A percentile compares a stretch with the other conserved stretches of the same genome.
Conservation (phyloP, 228 moss, liverwort and hornwort genomes). For the Sphagnum fallax region DNA sequence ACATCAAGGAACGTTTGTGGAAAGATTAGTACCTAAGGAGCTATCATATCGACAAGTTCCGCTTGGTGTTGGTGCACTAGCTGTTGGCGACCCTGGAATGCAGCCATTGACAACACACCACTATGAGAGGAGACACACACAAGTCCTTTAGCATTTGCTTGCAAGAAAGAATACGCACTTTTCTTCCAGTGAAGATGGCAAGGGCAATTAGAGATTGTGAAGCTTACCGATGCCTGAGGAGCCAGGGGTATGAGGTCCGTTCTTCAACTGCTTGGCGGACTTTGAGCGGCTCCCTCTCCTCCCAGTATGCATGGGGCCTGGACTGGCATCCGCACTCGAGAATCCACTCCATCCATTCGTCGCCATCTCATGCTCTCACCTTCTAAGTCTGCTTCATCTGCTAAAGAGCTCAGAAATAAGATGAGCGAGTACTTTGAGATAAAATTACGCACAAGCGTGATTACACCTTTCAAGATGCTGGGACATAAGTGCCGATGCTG, state of each 20-base stretch:
- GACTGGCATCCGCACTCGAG: constrained; percentile 43
- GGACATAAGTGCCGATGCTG: too few species aligned
- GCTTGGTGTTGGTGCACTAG: constrained; percentile 64
- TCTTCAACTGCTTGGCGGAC: constrained; percentile 57
- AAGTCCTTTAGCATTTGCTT: neutral
- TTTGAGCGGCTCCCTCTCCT: constrained; percentile 61
- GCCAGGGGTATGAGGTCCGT: constrained; percentile 54
- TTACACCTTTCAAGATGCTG: too few species aligned
- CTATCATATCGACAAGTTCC: constrained; percentile 90
- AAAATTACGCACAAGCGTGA: too few species aligned
- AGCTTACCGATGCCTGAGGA: constrained; percentile 42
- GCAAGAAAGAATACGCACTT: too few species aligned
- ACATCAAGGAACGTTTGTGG: neutral
- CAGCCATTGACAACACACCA: neutral
- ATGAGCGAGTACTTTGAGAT: too few species aligned
- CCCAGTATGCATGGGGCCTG: constrained; percentile 29
- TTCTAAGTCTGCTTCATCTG: constrained; percentile 53
- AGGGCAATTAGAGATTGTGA: neutral
- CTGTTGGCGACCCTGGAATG: constrained; percentile 45
- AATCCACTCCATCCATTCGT: constrained; percentile 60
- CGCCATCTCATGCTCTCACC: constrained; percentile 37
- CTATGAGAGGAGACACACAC: neutral
- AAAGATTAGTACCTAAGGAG: constrained; percentile 53
- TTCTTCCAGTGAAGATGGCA: too few species aligned
- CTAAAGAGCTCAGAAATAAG: neutral